Percentiles rank a stretch among this genome's conserved stretches.
Evolutionary conservation across 73 alveolate species (phyloP).

Genomic region (Symbiodinium pilosum): DNA sequence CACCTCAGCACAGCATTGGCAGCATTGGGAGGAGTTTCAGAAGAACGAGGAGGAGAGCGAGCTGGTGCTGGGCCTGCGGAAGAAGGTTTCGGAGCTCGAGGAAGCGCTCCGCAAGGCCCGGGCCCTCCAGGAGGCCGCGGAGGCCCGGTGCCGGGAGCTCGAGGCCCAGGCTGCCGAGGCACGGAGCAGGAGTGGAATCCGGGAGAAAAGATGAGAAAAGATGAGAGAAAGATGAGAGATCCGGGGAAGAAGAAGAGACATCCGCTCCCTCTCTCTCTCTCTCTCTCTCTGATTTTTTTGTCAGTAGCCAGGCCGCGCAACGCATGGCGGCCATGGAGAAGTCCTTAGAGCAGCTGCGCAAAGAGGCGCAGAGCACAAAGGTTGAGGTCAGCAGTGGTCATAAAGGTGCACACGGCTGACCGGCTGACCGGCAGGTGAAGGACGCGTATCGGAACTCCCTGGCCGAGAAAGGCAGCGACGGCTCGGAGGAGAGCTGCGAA

Average conservation of each 20-base stretch:
- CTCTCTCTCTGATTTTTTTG: too few relatives aligned
- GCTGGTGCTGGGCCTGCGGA: slow-evolving; percentile 37
- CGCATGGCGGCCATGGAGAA: slow-evolving; percentile 72
- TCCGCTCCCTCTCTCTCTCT: too few relatives aligned
- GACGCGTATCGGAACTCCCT: not conserved
- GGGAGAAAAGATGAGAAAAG: too few relatives aligned
- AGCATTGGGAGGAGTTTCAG: slow-evolving; percentile 33
- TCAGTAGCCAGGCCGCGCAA: slow-evolving; percentile 37
- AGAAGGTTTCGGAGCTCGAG: slow-evolving; percentile 71
- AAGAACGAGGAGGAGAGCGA: slow-evolving; percentile 66
- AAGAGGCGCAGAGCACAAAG: slow-evolving; percentile 3
- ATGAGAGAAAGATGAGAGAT: not conserved
- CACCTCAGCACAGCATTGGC: not conserved
- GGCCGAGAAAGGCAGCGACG: not conserved
- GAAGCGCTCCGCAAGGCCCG: slow-evolving; percentile 52
- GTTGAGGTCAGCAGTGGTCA: not conserved
- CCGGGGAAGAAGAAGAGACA: not conserved
- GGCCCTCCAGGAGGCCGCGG: slow-evolving; percentile 59
- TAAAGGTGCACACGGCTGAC: not conserved
- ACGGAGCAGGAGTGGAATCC: not conserved
- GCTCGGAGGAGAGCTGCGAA: not conserved
- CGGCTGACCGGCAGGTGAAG: not conserved
- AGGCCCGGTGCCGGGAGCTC: slow-evolving; percentile 64
- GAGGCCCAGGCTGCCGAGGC: slow-evolving; percentile 64
- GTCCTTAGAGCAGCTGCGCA: slow-evolving; percentile 66